Base-by-base conservation (phyloP, 116 monocot species). In the Iris pallida region DNA sequence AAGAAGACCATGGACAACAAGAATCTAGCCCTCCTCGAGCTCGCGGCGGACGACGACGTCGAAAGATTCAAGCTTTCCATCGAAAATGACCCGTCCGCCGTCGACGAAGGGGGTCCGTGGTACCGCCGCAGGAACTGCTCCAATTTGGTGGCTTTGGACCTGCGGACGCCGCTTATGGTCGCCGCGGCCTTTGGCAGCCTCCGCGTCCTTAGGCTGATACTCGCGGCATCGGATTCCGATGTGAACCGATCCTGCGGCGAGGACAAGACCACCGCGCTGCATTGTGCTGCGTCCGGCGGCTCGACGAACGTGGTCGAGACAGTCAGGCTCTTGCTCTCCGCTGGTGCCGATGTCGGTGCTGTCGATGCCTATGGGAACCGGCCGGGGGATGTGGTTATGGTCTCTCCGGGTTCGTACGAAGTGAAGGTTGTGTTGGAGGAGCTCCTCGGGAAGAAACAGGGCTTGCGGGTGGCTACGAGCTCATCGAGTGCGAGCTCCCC, bases 401-500 rank as follows among this genome's bases (percentile, higher is more conserved):
- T 65, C 17, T 16, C 74, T 11, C 66, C 63, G 8, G 66, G 49
- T 17, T 52, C 53, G 0, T 19, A 42, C 2, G 67, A 57, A 41
- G 15, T 60, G 4, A 81, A 71, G 53, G 20, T 55, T 56, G 14
- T 46, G 0, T 51, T 88, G 41, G 68, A 79, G 43, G 55, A 73
- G 42, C 68, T 86, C 56, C 71, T 83, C 3, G 70, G 75, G 5
- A 55, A 41, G 15, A 48, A 58, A 2, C 30, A 16, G 0, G 47
- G 12, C 20, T 68, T 78, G 1, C 79, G 76, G 0, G 71, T 76
- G 20, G 73, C 78, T 0, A 81, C 75, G 5, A 65, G 69, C 16
- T 53, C 42, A 15, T 68, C 73, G 1, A 71, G 52, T 42, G 63
- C 68, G 6, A 69, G 65, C 56, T 80, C 80, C 0, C 81, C 79